A percentile compares a stretch with the other conserved stretches of the same genome.
These are phyloP conservation scores for Paraphoma sp. DNA, from an alignment of 2,329 filamentous ascomycete genomes.

Conservation along the genomic window DNA sequence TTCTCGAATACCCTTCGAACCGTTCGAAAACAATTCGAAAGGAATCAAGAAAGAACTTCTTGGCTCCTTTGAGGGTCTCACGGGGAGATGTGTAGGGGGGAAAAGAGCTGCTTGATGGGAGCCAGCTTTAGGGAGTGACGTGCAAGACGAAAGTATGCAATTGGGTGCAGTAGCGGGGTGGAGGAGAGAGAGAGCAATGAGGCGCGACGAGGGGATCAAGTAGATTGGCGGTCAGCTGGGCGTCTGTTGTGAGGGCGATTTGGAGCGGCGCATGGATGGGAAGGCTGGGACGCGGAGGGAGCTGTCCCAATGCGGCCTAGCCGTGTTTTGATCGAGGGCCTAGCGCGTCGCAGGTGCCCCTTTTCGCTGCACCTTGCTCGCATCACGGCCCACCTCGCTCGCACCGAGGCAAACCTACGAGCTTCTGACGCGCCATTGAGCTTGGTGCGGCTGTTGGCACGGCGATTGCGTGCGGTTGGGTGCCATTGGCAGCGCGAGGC, in stretches of 20 bases:
- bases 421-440: slow-evolving; percentile 20
- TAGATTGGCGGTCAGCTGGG: slow-evolving; percentile 41
- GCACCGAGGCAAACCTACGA: slow-evolving; percentile 30
- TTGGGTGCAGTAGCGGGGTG: slow-evolving; percentile 49
- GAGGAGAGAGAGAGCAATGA: slow-evolving; percentile 42
- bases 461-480: slow-evolving; percentile 21
- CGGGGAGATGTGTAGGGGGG: slow-evolving; percentile 29
- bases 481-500: not conserved
- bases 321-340: slow-evolving; percentile 17
- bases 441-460: slow-evolving; percentile 32
- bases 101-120: slow-evolving; percentile 24
- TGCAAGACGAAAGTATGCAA: slow-evolving; percentile 41
- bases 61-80: slow-evolving; percentile 49
- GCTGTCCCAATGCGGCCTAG: slow-evolving; percentile 32
- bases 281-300: slow-evolving; percentile 27
- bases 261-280: slow-evolving; percentile 19
- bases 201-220: slow-evolving; percentile 42
- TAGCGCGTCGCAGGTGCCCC: slow-evolving; percentile 35
- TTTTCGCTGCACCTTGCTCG: slow-evolving; percentile 14
- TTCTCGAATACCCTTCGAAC: slow-evolving; percentile 73
- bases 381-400: not conserved
- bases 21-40: slow-evolving; percentile 63
- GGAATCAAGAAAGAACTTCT: slow-evolving; percentile 69
- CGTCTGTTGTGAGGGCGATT: slow-evolving; percentile 37
- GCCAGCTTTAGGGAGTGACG: slow-evolving; percentile 42